These are phyloP conservation scores for Selenicereus undatus DNA, from an alignment of 148 eudicot species.

Conservation along the genomic window DNA sequence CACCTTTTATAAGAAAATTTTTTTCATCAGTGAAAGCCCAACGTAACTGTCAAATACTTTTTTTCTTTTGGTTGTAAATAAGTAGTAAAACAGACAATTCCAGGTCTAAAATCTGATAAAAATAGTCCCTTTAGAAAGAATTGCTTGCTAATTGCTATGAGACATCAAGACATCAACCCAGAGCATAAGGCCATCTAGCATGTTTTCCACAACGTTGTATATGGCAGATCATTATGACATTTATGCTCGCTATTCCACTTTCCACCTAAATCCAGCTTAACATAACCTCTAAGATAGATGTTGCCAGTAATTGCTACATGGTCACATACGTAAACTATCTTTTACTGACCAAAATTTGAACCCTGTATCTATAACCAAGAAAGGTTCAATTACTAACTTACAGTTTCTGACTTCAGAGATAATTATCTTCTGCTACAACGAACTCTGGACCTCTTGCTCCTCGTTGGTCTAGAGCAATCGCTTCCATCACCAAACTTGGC, in stretches of 20 bases:
- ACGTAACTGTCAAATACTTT: no score
- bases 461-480: conserved; percentile 38
- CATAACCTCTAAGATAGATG: background rate
- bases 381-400: background rate
- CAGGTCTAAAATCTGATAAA: no score
- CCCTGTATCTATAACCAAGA: conserved; percentile 12
- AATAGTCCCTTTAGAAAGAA: no score
- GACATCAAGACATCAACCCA: no score
- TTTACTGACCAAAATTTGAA: conserved; percentile 1
- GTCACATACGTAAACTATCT: background rate
- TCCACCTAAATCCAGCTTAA: conserved; percentile 17
- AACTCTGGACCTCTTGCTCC: conserved; percentile 51
- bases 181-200: no score
- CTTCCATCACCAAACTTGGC: conserved; percentile 30
- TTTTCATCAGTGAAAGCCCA: no score
- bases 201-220: no score
- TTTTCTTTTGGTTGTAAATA: no score
- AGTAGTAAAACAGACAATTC: no score
- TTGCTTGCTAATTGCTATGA: no score
- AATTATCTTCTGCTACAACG: conserved; percentile 31
- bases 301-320: background rate
- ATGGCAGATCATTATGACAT: no score
- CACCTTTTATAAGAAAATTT: background rate
- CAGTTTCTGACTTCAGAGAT: conserved; percentile 19
- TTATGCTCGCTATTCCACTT: no score